These are phyloP conservation scores for Zymoseptoria passerinii DNA, from an alignment of 2,329 filamentous ascomycete species.

Conservation along the genomic window DNA sequence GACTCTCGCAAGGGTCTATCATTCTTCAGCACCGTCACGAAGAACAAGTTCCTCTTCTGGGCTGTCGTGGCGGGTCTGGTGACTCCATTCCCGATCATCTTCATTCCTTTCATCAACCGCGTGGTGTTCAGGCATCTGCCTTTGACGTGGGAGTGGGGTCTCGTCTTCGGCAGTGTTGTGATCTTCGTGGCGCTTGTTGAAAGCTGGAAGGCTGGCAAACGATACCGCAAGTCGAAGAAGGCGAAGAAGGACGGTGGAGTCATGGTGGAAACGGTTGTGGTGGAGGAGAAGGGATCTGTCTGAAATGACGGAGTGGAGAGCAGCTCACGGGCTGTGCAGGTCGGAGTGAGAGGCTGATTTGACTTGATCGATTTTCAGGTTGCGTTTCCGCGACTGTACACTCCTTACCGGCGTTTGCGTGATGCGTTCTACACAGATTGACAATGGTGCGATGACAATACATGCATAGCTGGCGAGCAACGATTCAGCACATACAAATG, in stretches of 20 bases:
- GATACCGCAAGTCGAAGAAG: conserved; percentile 15
- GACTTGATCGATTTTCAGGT: background rate
- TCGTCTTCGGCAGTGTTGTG: conserved; percentile 35
- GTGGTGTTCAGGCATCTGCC: conserved; percentile 39
- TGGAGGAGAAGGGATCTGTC: conserved; percentile 4
- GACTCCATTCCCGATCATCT: conserved; percentile 39
- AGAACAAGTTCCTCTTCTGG: conserved; percentile 37
- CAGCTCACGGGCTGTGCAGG: background rate
- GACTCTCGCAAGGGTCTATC: conserved; percentile 22
- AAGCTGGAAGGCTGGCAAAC: conserved; percentile 40
- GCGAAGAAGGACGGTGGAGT: background rate
- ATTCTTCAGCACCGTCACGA: conserved; percentile 27
- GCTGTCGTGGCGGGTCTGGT: conserved; percentile 36
- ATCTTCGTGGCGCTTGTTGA: conserved; percentile 37
- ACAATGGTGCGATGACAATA: background rate
- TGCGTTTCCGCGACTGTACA: background rate
- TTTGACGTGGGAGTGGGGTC: conserved; percentile 41
- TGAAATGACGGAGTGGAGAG: background rate
- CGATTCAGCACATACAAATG: background rate
- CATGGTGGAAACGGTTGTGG: background rate
- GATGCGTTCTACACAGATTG: background rate
- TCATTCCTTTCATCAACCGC: conserved; percentile 38
- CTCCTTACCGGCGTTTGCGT: background rate
- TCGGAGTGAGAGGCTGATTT: background rate
- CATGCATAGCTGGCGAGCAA: too few relatives aligned